Evolutionary conservation across 2,329 filamentous ascomycete species (phyloP).

Genomic region (Lachnellula subtilissima): DNA sequence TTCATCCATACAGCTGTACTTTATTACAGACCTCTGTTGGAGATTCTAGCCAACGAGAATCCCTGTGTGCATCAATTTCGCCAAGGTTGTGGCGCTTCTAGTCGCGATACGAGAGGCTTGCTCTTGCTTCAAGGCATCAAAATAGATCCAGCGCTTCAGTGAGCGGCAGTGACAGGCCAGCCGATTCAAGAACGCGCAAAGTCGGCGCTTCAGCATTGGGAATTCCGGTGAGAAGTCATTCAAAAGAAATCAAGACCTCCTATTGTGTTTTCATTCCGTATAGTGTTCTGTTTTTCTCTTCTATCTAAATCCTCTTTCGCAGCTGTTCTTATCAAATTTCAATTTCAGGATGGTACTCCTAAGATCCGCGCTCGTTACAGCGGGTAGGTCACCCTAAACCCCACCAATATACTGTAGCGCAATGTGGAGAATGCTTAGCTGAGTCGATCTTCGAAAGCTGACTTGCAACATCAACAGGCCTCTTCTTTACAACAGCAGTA

Average conservation of each 20-base stretch:
- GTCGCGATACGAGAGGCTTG: background rate
- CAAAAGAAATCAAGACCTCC: background rate
- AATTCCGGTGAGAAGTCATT: no score
- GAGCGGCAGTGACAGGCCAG: background rate
- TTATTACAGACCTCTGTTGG: no score
- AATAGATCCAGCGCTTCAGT: background rate
- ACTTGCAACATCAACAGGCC: slow-evolving; percentile 3
- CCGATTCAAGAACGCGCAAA: background rate
- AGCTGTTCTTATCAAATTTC: background rate
- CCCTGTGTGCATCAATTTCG: background rate
- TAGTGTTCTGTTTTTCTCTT: background rate
- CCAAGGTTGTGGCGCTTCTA: background rate
- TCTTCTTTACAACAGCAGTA: slow-evolving; percentile 7
- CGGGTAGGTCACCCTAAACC: slow-evolving; percentile 8
- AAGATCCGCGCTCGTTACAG: slow-evolving; percentile 11
- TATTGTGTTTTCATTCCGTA: background rate
- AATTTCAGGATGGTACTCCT: slow-evolving; percentile 12
- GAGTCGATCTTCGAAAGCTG: background rate
- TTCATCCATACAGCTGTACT: no score
- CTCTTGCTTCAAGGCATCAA: background rate
- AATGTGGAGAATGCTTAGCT: background rate
- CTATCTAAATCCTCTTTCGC: background rate
- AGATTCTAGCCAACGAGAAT: background rate
- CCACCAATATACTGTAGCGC: background rate
- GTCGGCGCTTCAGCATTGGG: background rate